Percentiles rank a stretch among this genome's conserved stretches.
These are phyloP conservation scores for Diaporthe aspalathi DNA, from an alignment of 2,329 filamentous ascomycete genomes.

Conservation along the genomic window DNA sequence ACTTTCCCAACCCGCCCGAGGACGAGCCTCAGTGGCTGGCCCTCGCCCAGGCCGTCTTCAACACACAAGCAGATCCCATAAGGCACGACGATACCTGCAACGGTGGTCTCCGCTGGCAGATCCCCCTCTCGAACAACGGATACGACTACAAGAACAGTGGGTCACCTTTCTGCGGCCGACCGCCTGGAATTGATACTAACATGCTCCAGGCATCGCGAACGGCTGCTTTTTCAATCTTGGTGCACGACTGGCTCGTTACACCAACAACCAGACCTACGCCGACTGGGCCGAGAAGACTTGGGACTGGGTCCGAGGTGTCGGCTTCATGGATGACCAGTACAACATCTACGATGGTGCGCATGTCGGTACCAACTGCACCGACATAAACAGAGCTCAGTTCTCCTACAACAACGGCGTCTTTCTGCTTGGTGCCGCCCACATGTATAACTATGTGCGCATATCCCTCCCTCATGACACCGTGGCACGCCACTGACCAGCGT, in stretches of 20 bases:
- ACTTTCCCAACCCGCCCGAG: slow-evolving; percentile 69
- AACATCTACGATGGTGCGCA: slow-evolving; percentile 73
- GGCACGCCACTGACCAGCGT: not conserved
- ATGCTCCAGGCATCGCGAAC: slow-evolving; percentile 55
- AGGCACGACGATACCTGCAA: slow-evolving; percentile 73
- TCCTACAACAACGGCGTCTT: slow-evolving; percentile 87
- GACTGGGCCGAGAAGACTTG: slow-evolving; percentile 82
- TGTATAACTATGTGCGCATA: slow-evolving; percentile 49
- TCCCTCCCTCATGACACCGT: not conserved
- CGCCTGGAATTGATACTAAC: slow-evolving; percentile 2
- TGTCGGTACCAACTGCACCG: slow-evolving; percentile 64
- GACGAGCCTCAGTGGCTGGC: slow-evolving; percentile 75
- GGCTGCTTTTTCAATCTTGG: slow-evolving; percentile 64
- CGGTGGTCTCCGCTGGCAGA: slow-evolving; percentile 88
- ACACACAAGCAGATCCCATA: slow-evolving; percentile 79
- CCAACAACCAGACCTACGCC: slow-evolving; percentile 79
- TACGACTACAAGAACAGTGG: slow-evolving; percentile 74
- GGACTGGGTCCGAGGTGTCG: slow-evolving; percentile 71
- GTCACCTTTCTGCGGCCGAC: not conserved
- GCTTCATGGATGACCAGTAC: slow-evolving; percentile 70
- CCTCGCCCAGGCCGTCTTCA: slow-evolving; percentile 83
- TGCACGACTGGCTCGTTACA: slow-evolving; percentile 75
- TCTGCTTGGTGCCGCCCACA: slow-evolving; percentile 67
- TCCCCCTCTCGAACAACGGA: slow-evolving; percentile 84
- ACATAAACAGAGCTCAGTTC: slow-evolving; percentile 63